Evolutionary conservation across 352 stramenopile genomes (phyloP).

Genomic region (Pythium angustatum): DNA sequence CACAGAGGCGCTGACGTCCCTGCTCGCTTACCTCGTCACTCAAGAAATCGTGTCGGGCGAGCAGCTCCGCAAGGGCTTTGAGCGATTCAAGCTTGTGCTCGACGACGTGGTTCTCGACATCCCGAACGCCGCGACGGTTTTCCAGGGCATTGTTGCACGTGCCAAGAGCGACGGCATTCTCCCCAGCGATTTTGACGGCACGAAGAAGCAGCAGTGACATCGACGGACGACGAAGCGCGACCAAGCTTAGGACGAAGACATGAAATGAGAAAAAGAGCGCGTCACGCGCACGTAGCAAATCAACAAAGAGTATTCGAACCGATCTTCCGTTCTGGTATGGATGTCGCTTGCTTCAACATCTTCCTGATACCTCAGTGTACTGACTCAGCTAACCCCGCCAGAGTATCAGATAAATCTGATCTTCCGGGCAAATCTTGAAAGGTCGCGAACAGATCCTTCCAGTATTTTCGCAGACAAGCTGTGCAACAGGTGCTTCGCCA

Average conservation of each 20-base stretch:
- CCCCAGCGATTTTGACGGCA: constrained; percentile 35
- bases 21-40: constrained; percentile 44
- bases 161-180: constrained; percentile 76
- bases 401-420: no score
- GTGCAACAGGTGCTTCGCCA: no score
- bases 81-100: constrained; percentile 77
- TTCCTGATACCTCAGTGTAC: background rate
- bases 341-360: no score
- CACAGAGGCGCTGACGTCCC: constrained; percentile 41
- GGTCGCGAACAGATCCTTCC: constrained; percentile 26
- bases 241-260: background rate
- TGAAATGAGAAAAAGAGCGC: constrained; percentile 1
- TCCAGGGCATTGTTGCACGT: constrained; percentile 37
- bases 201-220: constrained; percentile 29
- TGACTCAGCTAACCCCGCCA: no score
- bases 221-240: background rate
- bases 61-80: constrained; percentile 82
- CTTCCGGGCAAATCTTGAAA: no score
- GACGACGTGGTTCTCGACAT: constrained; percentile 53
- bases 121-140: constrained; percentile 29
- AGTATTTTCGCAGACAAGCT: background rate
- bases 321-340: no score
- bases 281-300: background rate
- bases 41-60: constrained; percentile 45
- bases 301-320: no score